These are phyloP conservation scores for Phialophora expanda DNA, from an alignment of 2,329 filamentous ascomycete species.

Conservation along the genomic window DNA sequence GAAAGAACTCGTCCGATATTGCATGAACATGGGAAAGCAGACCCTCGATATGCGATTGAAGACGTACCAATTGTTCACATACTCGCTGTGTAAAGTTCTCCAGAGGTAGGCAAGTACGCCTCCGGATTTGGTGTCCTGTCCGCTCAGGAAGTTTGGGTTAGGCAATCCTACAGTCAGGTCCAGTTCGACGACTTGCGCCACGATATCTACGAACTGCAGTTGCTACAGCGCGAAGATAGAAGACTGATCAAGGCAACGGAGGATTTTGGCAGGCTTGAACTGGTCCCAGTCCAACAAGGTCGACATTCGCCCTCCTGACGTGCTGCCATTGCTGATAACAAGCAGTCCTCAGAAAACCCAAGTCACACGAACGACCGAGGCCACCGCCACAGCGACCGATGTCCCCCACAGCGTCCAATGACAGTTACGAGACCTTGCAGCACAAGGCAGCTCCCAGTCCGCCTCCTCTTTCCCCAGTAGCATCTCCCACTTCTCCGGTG, in stretches of 20 bases:
- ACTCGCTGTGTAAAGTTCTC: slow-evolving; percentile 52
- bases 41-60: slow-evolving; percentile 56
- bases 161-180: slow-evolving; percentile 27
- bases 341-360: slow-evolving; percentile 29
- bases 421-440: slow-evolving; percentile 33
- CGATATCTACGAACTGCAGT: slow-evolving; percentile 36
- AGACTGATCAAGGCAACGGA: slow-evolving; percentile 30
- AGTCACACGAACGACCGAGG: slow-evolving; percentile 32
- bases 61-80: slow-evolving; percentile 57
- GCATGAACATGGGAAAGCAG: slow-evolving; percentile 54
- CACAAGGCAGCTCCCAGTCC: slow-evolving; percentile 31
- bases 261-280: slow-evolving; percentile 25
- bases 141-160: slow-evolving; percentile 25
- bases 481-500: slow-evolving; percentile 28
- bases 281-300: slow-evolving; percentile 31
- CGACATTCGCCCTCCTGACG: not conserved
- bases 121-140: slow-evolving; percentile 1
- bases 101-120: slow-evolving; percentile 50
- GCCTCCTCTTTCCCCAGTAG: slow-evolving; percentile 22
- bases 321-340: slow-evolving; percentile 8
- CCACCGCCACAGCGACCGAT: slow-evolving; percentile 30
- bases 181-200: slow-evolving; percentile 32
- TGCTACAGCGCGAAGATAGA: slow-evolving; percentile 29
- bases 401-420: slow-evolving; percentile 35
- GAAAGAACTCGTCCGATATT: slow-evolving; percentile 51